Percentiles rank a stretch among this genome's conserved stretches.
Evolutionary conservation across 208 protist genomes (phyloP).

Genomic region (Trypanosoma caninum): DNA sequence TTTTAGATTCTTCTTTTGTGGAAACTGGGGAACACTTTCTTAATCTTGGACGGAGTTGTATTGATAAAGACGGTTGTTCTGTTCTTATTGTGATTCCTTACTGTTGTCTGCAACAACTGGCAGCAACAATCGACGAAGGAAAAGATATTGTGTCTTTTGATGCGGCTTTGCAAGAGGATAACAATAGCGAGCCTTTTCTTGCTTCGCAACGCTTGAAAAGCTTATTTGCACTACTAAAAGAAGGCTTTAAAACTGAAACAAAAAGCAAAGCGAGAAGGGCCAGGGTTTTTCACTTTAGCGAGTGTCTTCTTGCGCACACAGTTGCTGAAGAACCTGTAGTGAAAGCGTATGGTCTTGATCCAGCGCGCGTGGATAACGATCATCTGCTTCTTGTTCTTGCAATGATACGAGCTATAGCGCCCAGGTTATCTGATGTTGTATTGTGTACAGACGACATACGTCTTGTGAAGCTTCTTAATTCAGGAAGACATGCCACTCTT

Average conservation of each 20-base stretch:
- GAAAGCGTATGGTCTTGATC: conserved; percentile 21
- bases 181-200: conserved; percentile 45
- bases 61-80: background rate
- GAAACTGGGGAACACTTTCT: conserved; percentile 76
- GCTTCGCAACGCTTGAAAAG: conserved; percentile 67
- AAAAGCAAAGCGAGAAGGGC: conserved; percentile 4
- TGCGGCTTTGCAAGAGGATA: conserved; percentile 45
- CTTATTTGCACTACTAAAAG: conserved; percentile 40
- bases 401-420: conserved; percentile 55
- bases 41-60: conserved; percentile 25
- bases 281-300: conserved; percentile 77
- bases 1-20: conserved; percentile 84
- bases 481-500: conserved; percentile 9
- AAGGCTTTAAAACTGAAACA: no score
- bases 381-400: conserved; percentile 65
- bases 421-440: conserved; percentile 27
- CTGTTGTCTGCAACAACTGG: conserved; percentile 52
- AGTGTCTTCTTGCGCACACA: conserved; percentile 64
- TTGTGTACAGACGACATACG: conserved; percentile 67
- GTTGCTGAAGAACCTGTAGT: background rate
- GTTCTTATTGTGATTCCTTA: conserved; percentile 68
- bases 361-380: conserved; percentile 52
- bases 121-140: conserved; percentile 34
- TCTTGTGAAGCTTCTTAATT: conserved; percentile 20
- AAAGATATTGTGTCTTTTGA: conserved; percentile 54